Evolutionary conservation across 2,329 filamentous ascomycete genomes (phyloP).

Genomic region (Aspergillus udagawae): DNA sequence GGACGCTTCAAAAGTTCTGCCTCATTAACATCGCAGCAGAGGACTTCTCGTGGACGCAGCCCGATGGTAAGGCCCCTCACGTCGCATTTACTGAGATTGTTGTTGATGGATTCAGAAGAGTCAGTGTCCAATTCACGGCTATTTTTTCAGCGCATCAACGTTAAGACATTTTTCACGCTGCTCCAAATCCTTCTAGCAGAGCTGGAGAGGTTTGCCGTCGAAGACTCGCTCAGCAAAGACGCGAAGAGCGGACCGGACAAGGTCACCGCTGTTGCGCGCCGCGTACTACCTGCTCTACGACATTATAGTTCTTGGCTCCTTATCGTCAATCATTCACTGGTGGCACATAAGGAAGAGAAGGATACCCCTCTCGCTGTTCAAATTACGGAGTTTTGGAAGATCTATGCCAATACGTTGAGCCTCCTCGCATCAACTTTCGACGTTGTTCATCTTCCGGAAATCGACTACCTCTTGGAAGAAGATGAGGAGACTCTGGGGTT

Average conservation of each 20-base stretch:
- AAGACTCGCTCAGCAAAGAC: constrained; percentile 43
- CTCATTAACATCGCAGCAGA: constrained; percentile 85
- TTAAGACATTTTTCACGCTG: constrained; percentile 70
- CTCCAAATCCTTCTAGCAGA: constrained; percentile 68
- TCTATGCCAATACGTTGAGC: constrained; percentile 60
- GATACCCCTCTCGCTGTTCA: constrained; percentile 54
- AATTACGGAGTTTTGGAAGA: constrained; percentile 61
- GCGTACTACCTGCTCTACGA: constrained; percentile 60
- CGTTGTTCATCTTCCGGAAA: constrained; percentile 50
- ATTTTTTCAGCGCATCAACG: constrained; percentile 72
- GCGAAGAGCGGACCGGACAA: constrained; percentile 42
- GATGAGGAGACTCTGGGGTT: constrained; percentile 65
- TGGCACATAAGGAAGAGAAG: constrained; percentile 47
- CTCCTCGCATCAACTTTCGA: constrained; percentile 58
- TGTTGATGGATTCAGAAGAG: constrained; percentile 38
- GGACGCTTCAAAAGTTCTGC: constrained; percentile 70
- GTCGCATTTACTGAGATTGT: background rate
- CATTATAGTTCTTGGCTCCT: constrained; percentile 67
- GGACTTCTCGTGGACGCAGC: constrained; percentile 61
- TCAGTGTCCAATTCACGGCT: constrained; percentile 45
- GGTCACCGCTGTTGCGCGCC: constrained; percentile 56
- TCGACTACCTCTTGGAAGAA: constrained; percentile 64
- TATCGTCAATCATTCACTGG: constrained; percentile 51
- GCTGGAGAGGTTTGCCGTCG: constrained; percentile 55
- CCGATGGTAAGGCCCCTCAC: constrained; percentile 48